These are phyloP conservation scores for Aspergillus carbonarius DNA, from an alignment of 2,329 filamentous ascomycete species.

Conservation along the genomic window DNA sequence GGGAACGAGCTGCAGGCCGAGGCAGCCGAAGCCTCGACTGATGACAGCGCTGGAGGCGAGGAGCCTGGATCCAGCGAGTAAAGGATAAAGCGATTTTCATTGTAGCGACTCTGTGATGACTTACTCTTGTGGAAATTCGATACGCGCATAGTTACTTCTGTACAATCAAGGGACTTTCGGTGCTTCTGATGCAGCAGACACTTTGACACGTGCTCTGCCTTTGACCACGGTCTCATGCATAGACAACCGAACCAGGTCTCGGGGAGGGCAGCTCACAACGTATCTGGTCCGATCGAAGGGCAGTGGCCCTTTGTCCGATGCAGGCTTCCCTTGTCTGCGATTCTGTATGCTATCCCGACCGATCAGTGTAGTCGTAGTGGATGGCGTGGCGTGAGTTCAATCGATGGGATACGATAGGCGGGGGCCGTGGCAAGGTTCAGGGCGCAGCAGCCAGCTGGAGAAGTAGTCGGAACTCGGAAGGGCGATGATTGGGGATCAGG, in stretches of 20 bases:
- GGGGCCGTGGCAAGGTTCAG: not conserved
- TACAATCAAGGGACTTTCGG: slow-evolving; percentile 18
- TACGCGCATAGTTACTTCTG: slow-evolving; percentile 11
- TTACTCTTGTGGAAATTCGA: slow-evolving; percentile 7
- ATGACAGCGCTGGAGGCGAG: slow-evolving; percentile 6
- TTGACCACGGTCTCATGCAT: not conserved
- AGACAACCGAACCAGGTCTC: not conserved
- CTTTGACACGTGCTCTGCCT: not conserved
- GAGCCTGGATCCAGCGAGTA: slow-evolving; percentile 17
- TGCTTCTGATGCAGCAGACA: not conserved
- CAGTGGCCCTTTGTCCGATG: not conserved
- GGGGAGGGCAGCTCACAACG: not conserved
- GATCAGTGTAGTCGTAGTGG: not conserved
- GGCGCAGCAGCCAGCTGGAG: not conserved
- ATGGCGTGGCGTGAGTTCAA: not conserved
- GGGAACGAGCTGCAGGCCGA: slow-evolving; percentile 24
- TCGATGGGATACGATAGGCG: not conserved
- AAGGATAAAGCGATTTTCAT: slow-evolving; percentile 1
- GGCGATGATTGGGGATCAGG: not conserved
- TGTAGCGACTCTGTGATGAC: slow-evolving; percentile 4
- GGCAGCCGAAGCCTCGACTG: slow-evolving; percentile 7
- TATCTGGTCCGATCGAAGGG: not conserved
- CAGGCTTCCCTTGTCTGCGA: not conserved
- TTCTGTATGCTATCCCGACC: not conserved
- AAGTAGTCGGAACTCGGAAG: too few relatives aligned